Conservation (phyloP, 2,329 filamentous ascomycete genomes). For the Plenodomus tracheiphilus region DNA sequence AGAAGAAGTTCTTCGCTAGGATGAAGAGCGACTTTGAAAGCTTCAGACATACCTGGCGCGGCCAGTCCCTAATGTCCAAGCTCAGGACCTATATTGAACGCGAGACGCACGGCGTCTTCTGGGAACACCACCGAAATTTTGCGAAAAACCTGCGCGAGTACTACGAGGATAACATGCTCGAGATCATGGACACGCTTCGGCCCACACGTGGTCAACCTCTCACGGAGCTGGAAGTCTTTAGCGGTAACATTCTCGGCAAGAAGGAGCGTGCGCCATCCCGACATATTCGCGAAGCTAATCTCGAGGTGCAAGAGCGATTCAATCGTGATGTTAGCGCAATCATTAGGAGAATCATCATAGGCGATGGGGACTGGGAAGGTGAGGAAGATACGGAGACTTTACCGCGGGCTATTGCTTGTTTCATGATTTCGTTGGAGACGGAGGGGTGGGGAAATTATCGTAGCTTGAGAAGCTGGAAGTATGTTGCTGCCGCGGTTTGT, state of each 20-base stretch:
- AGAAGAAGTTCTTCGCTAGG: conserved; percentile 61
- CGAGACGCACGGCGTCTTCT: conserved; percentile 45
- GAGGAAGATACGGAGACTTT: conserved; percentile 46
- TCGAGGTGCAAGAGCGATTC: conserved; percentile 46
- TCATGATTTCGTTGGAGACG: conserved; percentile 47
- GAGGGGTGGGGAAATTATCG: conserved; percentile 33
- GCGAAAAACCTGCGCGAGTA: conserved; percentile 48
- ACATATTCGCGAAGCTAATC: conserved; percentile 32
- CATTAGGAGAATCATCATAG: conserved; percentile 50
- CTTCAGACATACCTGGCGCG: conserved; percentile 1
- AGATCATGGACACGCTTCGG: conserved; percentile 50
- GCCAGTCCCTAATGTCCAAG: conserved; percentile 28
- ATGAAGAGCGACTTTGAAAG: conserved; percentile 26
- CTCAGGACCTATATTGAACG: conserved; percentile 48
- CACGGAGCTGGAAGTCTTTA: conserved; percentile 53
- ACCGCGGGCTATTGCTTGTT: conserved; percentile 55
- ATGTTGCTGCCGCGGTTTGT: conserved; percentile 55
- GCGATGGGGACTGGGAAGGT: conserved; percentile 32
- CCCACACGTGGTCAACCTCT: conserved; percentile 33
- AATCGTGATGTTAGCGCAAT: conserved; percentile 49
- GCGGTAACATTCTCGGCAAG: conserved; percentile 60
- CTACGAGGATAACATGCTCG: conserved; percentile 57
- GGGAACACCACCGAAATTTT: conserved; percentile 45
- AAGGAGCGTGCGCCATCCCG: conserved; percentile 44
- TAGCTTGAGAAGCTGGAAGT: conserved; percentile 55